Evolutionary conservation across 2,329 filamentous ascomycete genomes (phyloP).

Genomic region (Fusarium subtropicale): DNA sequence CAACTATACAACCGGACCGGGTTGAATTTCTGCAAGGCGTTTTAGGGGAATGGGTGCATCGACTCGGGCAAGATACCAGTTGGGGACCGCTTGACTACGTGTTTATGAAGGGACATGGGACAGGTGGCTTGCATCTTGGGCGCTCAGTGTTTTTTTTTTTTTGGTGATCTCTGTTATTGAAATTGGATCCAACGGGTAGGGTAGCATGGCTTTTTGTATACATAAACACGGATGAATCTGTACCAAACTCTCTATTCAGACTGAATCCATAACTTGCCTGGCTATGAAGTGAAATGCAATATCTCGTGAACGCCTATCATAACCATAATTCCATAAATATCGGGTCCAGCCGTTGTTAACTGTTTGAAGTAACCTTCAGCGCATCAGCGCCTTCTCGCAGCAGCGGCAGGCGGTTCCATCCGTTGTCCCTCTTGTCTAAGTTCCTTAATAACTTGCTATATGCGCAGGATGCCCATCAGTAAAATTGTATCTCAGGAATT

Average conservation of each 20-base stretch:
- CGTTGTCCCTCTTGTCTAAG: slow-evolving; percentile 67
- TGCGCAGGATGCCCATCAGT: background rate
- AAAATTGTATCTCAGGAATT: fast-evolving
- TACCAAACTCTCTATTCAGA: slow-evolving; percentile 17
- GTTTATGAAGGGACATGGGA: slow-evolving; percentile 24
- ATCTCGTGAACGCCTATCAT: slow-evolving; percentile 28
- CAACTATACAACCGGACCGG: slow-evolving; percentile 4
- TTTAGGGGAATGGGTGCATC: slow-evolving; percentile 29
- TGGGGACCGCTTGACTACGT: slow-evolving; percentile 19
- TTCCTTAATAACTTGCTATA: slow-evolving; percentile 69
- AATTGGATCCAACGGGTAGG: slow-evolving; percentile 17
- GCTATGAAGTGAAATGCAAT: slow-evolving; percentile 7
- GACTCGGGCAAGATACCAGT: slow-evolving; percentile 23
- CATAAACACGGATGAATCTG: slow-evolving; percentile 2
- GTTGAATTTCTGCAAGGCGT: slow-evolving; percentile 42
- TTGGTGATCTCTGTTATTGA: slow-evolving; percentile 5
- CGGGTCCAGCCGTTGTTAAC: background rate
- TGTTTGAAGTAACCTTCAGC: background rate
- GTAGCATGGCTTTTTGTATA: slow-evolving; percentile 23
- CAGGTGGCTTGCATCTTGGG: slow-evolving; percentile 30
- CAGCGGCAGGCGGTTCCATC: slow-evolving; percentile 56
- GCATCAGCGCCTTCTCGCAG: slow-evolving; percentile 45
- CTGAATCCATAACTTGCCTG: background rate
- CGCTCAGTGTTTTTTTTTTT: slow-evolving; percentile 15
- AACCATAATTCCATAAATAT: background rate